These are phyloP conservation scores for Dentipellis fragilis DNA, from an alignment of 768 basidiomycete genomes.

Conservation along the genomic window DNA sequence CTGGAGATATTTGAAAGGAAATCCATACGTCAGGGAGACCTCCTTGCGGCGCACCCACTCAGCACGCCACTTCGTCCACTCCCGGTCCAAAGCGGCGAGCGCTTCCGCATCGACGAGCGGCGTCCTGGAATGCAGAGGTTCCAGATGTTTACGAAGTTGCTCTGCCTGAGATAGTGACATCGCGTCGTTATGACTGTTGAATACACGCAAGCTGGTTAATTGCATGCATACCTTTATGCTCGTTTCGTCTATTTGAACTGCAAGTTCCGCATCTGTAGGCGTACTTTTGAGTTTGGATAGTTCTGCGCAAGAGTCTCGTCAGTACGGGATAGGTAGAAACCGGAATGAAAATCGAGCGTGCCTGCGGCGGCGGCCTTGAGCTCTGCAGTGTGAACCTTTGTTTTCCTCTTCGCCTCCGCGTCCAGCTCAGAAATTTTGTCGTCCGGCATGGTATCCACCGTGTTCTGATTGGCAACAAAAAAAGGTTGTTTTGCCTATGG, in stretches of 20 bases:
- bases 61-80: too few species aligned
- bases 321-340: conserved; percentile 9
- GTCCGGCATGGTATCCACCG: conserved; percentile 52
- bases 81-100: conserved; percentile 46
- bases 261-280: conserved; percentile 65
- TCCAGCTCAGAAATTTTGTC: conserved; percentile 55
- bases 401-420: conserved; percentile 50
- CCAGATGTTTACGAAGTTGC: conserved; percentile 38
- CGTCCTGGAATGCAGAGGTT: conserved; percentile 57
- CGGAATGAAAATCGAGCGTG: conserved; percentile 15
- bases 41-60: conserved; percentile 42
- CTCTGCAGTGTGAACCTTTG: conserved; percentile 37
- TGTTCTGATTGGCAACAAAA: conserved; percentile 78
- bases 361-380: conserved; percentile 41
- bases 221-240: conserved; percentile 38
- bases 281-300: conserved; percentile 49
- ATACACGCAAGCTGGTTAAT: too few species aligned
- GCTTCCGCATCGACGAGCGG: conserved; percentile 65
- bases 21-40: conserved; percentile 60
- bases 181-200: neutral
- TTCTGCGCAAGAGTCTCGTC: conserved; percentile 30
- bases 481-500: conserved; percentile 73
- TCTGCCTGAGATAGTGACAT: conserved; percentile 29
- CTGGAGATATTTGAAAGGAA: neutral
- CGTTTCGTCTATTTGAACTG: conserved; percentile 38